A percentile compares a stretch with the other conserved stretches of the same genome.
Evolutionary conservation across 2,329 filamentous ascomycete genomes (phyloP).

Genomic region (Truncatella angustata): DNA sequence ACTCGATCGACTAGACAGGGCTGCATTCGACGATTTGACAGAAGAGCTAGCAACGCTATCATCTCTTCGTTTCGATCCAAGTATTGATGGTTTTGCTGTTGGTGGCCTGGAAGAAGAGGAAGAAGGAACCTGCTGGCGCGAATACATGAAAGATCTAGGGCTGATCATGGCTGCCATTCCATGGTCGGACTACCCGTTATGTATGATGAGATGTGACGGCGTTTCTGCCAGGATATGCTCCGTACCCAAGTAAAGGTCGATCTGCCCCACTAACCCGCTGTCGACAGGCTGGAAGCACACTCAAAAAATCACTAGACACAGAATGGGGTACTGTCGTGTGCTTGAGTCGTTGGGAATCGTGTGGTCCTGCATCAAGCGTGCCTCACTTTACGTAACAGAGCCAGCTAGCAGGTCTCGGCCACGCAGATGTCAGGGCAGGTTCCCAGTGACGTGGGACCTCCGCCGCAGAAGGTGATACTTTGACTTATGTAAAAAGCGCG

Average conservation of each 20-base stretch:
- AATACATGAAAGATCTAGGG: constrained; percentile 9
- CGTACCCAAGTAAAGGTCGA: no score
- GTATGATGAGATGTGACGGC: background rate
- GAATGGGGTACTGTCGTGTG: background rate
- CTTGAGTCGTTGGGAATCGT: constrained; percentile 7
- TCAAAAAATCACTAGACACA: background rate
- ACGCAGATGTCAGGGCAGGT: constrained; percentile 5
- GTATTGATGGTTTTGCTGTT: background rate
- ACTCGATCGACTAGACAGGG: constrained; percentile 2
- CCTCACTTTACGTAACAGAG: constrained; percentile 7
- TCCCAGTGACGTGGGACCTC: constrained; percentile 5
- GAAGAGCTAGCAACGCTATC: background rate
- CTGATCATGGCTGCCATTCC: constrained; percentile 6
- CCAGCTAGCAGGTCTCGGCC: constrained; percentile 4
- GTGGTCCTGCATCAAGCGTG: constrained; percentile 6
- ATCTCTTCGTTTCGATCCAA: constrained; percentile 20
- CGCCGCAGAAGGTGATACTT: background rate
- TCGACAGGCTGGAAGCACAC: background rate
- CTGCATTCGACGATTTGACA: constrained; percentile 9
- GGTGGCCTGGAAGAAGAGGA: background rate
- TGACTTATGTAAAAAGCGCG: background rate
- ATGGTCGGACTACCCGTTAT: background rate
- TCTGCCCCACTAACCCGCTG: background rate
- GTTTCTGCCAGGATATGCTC: no score
- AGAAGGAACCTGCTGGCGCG: constrained; percentile 5